Evolutionary conservation across 2,329 filamentous ascomycete species (phyloP).

Genomic region (Colletotrichum higginsianum): DNA sequence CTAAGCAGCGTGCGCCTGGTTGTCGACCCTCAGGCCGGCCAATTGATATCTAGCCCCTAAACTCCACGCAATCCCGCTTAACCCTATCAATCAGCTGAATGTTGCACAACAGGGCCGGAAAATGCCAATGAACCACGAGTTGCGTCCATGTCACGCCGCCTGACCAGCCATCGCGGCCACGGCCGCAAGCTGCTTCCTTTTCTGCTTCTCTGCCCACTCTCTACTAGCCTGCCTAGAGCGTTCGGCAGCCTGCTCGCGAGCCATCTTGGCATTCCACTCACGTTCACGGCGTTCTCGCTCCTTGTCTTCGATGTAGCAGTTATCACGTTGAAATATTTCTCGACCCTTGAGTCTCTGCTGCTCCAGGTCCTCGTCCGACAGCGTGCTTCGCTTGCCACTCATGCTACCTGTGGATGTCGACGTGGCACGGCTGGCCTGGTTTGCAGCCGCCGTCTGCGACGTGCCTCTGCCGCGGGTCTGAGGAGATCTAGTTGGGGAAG

Average conservation of each 20-base stretch:
- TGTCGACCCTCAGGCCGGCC: background rate
- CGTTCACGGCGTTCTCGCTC: slow-evolving; percentile 69
- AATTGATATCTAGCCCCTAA: slow-evolving; percentile 4
- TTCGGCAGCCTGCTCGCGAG: slow-evolving; percentile 74
- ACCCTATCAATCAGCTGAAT: background rate
- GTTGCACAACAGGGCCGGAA: slow-evolving; percentile 14
- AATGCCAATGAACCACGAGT: background rate
- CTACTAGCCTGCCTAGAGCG: slow-evolving; percentile 71
- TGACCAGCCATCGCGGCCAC: slow-evolving; percentile 17
- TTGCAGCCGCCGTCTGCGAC: background rate
- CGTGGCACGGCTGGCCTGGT: slow-evolving; percentile 54
- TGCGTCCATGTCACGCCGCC: slow-evolving; percentile 1
- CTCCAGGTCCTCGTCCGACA: slow-evolving; percentile 66
- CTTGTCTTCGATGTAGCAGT: slow-evolving; percentile 60
- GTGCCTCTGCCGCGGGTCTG: slow-evolving; percentile 36
- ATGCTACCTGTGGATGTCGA: slow-evolving; percentile 63
- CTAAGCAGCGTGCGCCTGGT: background rate
- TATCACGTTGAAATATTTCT: slow-evolving; percentile 69
- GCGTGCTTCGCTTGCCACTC: slow-evolving; percentile 61
- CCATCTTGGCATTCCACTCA: slow-evolving; percentile 67
- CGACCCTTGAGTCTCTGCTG: slow-evolving; percentile 68
- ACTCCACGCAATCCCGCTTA: background rate
- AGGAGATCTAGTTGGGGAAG: slow-evolving; percentile 31
- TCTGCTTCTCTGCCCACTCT: slow-evolving; percentile 74
- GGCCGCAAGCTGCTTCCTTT: slow-evolving; percentile 53